Evolutionary conservation across 306 rosid species (phyloP), one percentile per base, ranked within the genome.

Genomic region (Fagus crenata): DNA sequence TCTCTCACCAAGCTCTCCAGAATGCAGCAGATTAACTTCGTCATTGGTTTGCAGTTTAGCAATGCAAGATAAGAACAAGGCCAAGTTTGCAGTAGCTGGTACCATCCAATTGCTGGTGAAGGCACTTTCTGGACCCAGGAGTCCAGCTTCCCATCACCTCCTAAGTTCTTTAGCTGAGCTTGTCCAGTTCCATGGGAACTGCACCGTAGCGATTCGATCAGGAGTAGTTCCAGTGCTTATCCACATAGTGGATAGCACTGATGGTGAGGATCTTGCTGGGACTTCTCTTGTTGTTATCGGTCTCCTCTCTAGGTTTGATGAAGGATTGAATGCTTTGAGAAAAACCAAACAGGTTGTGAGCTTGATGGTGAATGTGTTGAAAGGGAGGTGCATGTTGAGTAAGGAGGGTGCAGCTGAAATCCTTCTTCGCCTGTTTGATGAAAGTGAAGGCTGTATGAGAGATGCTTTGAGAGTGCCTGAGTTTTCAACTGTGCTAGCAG

Each of bases 381-480:
- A 80, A 79, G 78, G 91, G 46, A 88, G 93, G 88, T 87, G 93
- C 63, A 80, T 88, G 92, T 39, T 86, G 86, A 86, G 97, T 37
- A 92, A 92, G 60, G 98, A 94, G 53, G 97, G 97, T 3, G 95
- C 92, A 5, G 77, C 86, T 12, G 97, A 94, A 67, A 87, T 94
- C 33, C 96, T 92, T 54, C 51, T 85, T 35, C 81, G 90, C 18
- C 89, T 94, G 40, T 92, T 92, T 17, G 92, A 94, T 14, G 97
- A 92, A 9, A 89, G 90, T 49, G 92, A 92, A 51, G 86, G 64
- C 0, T 86, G 86, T 18, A 71, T 88, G 9, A 83, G 73, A 49
- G 96, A 90, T 56, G 90, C 96, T 73, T 36, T 86, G 71, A 42
- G 77, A 82, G 49, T 85, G 64, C 88, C 91, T 0, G 89, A 85